phyloP scores from a whole-genome alignment of 208 protist species.

The Acanthamoeba polyphaga region DNA sequence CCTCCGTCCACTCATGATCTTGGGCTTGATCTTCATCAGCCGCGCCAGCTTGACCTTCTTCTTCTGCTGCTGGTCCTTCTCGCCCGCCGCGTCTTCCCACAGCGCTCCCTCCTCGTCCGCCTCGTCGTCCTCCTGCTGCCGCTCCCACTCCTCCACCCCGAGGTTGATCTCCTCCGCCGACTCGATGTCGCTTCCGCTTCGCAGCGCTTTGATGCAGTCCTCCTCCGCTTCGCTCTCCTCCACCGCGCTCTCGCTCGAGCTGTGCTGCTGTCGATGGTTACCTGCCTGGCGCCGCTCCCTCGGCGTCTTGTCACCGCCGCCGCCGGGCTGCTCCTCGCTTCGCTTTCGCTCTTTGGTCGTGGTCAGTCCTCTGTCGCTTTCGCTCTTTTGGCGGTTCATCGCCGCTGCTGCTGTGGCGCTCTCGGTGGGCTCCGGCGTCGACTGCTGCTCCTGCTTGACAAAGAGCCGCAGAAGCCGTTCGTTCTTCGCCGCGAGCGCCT shows the following conservation, averaged over 20 bases:
- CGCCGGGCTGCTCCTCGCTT: background rate
- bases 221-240: background rate
- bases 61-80: background rate
- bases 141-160: constrained; percentile 33
- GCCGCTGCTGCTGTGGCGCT: background rate
- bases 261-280: background rate
- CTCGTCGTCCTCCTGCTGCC: background rate
- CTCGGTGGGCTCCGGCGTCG: background rate
- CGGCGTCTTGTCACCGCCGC: background rate
- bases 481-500: constrained; percentile 13
- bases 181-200: constrained; percentile 28
- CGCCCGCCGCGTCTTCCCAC: background rate
- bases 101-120: background rate
- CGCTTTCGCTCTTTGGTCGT: background rate
- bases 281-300: background rate
- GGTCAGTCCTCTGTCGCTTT: background rate
- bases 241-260: background rate
- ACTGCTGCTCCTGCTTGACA: background rate
- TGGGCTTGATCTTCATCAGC: constrained; percentile 48
- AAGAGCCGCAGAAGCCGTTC: constrained; percentile 37
- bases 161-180: constrained; percentile 20
- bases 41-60: constrained; percentile 14
- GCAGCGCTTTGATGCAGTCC: background rate
- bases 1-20: background rate
- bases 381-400: background rate